A percentile compares a stretch with the other conserved stretches of the same genome.
These are phyloP conservation scores for Pythium brachiatum DNA, from an alignment of 352 stramenopile genomes.

Conservation along the genomic window DNA sequence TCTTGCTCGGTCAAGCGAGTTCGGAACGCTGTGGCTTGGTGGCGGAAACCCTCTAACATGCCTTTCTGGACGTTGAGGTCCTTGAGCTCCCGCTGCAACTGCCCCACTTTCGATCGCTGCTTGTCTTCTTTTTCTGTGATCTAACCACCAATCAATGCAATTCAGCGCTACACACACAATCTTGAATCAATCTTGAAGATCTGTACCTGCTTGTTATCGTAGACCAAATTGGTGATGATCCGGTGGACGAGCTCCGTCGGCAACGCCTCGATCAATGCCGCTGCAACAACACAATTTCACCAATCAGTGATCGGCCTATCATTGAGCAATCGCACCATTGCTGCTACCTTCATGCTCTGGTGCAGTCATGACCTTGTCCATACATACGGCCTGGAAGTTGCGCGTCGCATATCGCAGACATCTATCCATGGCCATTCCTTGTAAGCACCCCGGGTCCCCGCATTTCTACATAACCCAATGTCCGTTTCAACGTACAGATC, in stretches of 20 bases:
- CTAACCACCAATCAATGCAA: slow-evolving; percentile 18
- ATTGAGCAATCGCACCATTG: not conserved
- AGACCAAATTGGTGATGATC: slow-evolving; percentile 62
- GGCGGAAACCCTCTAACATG: slow-evolving; percentile 37
- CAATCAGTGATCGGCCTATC: no score
- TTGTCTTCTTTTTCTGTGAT: slow-evolving; percentile 38
- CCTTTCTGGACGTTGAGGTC: slow-evolving; percentile 24
- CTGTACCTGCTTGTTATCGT: slow-evolving; percentile 52
- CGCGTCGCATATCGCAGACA: slow-evolving; percentile 61
- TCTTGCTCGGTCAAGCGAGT: slow-evolving; percentile 36
- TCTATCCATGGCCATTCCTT: no score
- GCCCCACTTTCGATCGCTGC: slow-evolving; percentile 27
- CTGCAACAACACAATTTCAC: slow-evolving; percentile 16
- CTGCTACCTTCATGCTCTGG: slow-evolving; percentile 58
- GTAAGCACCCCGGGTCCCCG: no score
- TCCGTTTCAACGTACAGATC: slow-evolving; percentile 41
- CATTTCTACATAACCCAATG: no score
- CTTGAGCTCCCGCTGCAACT: slow-evolving; percentile 24
- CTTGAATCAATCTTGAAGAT: not conserved
- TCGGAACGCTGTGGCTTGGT: slow-evolving; percentile 31
- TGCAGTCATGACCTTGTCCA: slow-evolving; percentile 56
- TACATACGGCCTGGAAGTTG: slow-evolving; percentile 67
- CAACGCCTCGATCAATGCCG: slow-evolving; percentile 60
- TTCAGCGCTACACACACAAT: not conserved
- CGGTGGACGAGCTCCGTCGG: slow-evolving; percentile 61